A percentile compares a stretch with the other conserved stretches of the same genome.
Conservation (phyloP, 31 red algal species). For the Endocladia muricata region DNA sequence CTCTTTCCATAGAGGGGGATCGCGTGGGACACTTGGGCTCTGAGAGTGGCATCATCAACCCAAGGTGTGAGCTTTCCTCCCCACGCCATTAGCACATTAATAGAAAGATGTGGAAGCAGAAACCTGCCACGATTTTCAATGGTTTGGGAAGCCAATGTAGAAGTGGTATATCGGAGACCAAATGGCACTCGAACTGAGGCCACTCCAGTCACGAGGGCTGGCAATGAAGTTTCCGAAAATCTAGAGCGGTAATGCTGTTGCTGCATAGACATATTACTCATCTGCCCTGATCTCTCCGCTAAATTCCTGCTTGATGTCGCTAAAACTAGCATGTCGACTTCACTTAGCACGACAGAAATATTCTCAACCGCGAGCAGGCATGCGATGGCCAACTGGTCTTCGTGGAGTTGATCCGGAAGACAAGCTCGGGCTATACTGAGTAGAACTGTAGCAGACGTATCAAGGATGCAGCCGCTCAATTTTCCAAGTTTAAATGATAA, state of each 20-base stretch:
- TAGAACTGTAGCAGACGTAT: constrained; percentile 11
- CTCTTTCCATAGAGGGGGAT: not conserved
- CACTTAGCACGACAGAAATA: constrained; percentile 16
- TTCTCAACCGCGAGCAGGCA: constrained; percentile 44
- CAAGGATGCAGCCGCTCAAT: constrained; percentile 54
- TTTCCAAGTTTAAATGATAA: constrained; percentile 24
- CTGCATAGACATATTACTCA: not conserved
- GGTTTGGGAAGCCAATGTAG: constrained; percentile 16
- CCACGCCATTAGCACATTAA: constrained; percentile 49
- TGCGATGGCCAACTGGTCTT: constrained; percentile 38
- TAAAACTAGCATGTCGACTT: constrained; percentile 29
- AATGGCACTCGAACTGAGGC: not conserved
- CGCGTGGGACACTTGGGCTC: constrained; percentile 60
- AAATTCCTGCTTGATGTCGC: constrained; percentile 26
- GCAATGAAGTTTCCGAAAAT: not conserved
- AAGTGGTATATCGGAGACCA: constrained; percentile 38
- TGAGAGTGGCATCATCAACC: constrained; percentile 69
- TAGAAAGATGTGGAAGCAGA: constrained; percentile 31
- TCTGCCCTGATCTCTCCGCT: constrained; percentile 30
- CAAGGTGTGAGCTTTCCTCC: constrained; percentile 61
- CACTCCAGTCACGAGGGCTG: constrained; percentile 35
- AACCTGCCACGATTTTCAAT: constrained; percentile 11
- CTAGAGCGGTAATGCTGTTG: no score
- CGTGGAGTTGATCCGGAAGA: constrained; percentile 31
- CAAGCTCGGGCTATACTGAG: constrained; percentile 4